Percentiles rank a stretch among this genome's conserved stretches.
These are phyloP conservation scores for Cordyceps cicadae DNA, from an alignment of 2,329 filamentous ascomycete genomes.

Conservation along the genomic window DNA sequence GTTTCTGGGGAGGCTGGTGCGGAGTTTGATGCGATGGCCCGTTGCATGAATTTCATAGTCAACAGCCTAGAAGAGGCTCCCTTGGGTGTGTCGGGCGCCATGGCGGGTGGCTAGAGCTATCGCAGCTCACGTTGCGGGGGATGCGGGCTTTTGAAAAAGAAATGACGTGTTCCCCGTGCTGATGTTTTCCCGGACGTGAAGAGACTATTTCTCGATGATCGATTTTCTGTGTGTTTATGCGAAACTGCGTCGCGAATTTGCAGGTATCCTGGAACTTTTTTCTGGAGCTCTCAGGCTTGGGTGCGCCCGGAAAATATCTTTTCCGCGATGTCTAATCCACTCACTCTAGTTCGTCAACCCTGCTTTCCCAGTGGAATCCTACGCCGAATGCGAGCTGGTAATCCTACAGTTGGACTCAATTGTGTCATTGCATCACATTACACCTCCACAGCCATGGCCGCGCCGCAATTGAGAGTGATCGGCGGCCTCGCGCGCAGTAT, in stretches of 20 bases:
- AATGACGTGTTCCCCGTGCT: too few relatives aligned
- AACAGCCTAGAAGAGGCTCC: slow-evolving; percentile 79
- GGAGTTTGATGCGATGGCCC: slow-evolving; percentile 58
- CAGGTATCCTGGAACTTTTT: slow-evolving; percentile 8
- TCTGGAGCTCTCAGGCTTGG: neutral
- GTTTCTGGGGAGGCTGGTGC: slow-evolving; percentile 36
- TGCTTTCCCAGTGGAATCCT: neutral
- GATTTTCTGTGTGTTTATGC: neutral
- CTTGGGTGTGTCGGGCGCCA: slow-evolving; percentile 48
- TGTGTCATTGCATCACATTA: neutral
- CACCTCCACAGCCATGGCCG: slow-evolving; percentile 29
- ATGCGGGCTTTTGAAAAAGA: neutral
- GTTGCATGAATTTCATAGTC: slow-evolving; percentile 98
- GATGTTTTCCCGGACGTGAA: neutral
- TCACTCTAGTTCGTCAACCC: slow-evolving; percentile 12
- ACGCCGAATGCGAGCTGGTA: neutral
- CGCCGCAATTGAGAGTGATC: slow-evolving; percentile 38
- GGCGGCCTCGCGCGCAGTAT: slow-evolving; percentile 36
- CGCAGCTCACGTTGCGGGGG: neutral
- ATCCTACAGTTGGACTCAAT: slow-evolving; percentile 1
- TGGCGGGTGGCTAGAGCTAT: slow-evolving; percentile 16
- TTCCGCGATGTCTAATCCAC: slow-evolving; percentile 13
- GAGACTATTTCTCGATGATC: neutral
- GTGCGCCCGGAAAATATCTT: slow-evolving; percentile 10
- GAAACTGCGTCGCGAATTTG: neutral